Evolutionary conservation across 164 flowering plant species (phyloP).

Genomic region (Piper longum): DNA sequence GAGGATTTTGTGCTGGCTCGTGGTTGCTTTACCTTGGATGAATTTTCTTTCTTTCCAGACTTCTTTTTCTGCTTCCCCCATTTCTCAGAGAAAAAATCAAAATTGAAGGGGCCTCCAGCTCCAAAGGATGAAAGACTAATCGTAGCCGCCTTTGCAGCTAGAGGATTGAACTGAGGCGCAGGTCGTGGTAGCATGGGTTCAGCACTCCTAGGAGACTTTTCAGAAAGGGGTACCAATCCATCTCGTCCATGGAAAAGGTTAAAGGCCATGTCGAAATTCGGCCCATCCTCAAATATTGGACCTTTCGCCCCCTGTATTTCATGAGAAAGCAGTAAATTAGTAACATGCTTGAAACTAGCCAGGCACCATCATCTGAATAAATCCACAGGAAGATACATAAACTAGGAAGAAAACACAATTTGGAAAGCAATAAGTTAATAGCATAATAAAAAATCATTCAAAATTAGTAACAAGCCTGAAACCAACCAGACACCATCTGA

Average conservation of each 20-base stretch:
- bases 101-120: slow-evolving; percentile 63
- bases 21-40: too few relatives aligned
- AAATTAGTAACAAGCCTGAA: neutral
- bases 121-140: slow-evolving; percentile 71
- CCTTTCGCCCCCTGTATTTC: slow-evolving; percentile 48
- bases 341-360: too few relatives aligned
- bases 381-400: neutral
- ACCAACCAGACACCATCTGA: too few relatives aligned
- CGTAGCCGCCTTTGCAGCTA: slow-evolving; percentile 58
- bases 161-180: slow-evolving; percentile 50
- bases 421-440: neutral
- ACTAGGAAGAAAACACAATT: neutral
- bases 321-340: neutral
- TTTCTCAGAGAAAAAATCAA: slow-evolving; percentile 37
- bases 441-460: too few relatives aligned
- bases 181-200: slow-evolving; percentile 15
- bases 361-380: neutral
- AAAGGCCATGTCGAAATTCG: slow-evolving; percentile 58
- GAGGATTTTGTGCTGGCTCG: neutral
- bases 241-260: slow-evolving; percentile 68
- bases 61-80: slow-evolving; percentile 41
- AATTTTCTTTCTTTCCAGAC: slow-evolving; percentile 8
- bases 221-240: slow-evolving; percentile 65
- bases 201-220: slow-evolving; percentile 13
- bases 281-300: slow-evolving; percentile 84